Evolutionary conservation across 768 basidiomycete genomes (phyloP), one percentile per base, ranked within the genome.

Genomic region (Chalciporus piperatus): DNA sequence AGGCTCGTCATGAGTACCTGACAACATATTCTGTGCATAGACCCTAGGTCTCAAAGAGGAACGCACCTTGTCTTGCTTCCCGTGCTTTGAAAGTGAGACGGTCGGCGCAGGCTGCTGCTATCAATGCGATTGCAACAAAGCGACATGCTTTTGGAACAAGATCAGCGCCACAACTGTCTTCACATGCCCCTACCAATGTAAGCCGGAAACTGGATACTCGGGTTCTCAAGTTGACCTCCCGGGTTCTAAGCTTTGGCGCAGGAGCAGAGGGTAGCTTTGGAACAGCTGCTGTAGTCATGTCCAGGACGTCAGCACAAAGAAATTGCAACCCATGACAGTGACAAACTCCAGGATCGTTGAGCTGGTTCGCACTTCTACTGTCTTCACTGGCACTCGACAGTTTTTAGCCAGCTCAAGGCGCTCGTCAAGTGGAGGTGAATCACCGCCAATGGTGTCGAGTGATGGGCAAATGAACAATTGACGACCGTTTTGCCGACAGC

Each of bases 171-270:
- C 85, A 0, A 88, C 89, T 0, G 78, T 96, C 35, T 87, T 92
- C 61, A 79, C 95, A 32, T 96, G 92, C n/a, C 60, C 92, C 92
- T 2, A 96, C 92, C 1, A 96, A 96, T 72, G 89, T 80, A 44
- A 35, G 62, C 37, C 19, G 9, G 16, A 35, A 42, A 38, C 12
- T 19, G 16, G 19, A 16, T 13, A 12, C 16, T 1, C 20, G 10
- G n/a, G 2, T 3, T 17, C 38, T 6, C 44, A 28, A 33, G 19
- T 16, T 19, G 17, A 48, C 40, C 30, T 27, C 45, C n/a, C 20
- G 9, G 53, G 14, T 7, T 44, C 7, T 41, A 92, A 87, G 92
- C 92, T 14, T 73, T 96, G 35, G 92, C 93, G 1, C 92, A 96
- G 69, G 92, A 96, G 61, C 92, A 96, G 66, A 82, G 77, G 58